These are phyloP conservation scores for Candida cerambycidarum DNA, from an alignment of 805 yeast genomes.

Conservation along the genomic window DNA sequence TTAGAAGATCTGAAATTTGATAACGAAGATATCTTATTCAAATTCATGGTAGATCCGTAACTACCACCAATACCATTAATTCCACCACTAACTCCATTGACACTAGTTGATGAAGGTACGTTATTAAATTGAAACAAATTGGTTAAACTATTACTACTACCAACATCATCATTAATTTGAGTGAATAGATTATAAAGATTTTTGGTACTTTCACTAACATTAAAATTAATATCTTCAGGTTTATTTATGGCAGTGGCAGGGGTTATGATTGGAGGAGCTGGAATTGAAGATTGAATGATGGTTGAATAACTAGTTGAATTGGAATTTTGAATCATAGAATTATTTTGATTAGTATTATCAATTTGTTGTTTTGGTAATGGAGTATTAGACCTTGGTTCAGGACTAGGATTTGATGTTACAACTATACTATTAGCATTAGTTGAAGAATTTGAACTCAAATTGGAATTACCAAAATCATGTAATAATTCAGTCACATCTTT, in stretches of 20 bases:
- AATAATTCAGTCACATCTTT: slow-evolving; percentile 14
- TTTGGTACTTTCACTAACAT: slow-evolving; percentile 29
- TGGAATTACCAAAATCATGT: slow-evolving; percentile 17
- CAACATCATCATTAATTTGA: slow-evolving; percentile 25
- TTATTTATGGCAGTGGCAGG: slow-evolving; percentile 11
- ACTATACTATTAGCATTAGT: slow-evolving; percentile 14
- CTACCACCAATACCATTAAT: slow-evolving; percentile 5
- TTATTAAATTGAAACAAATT: slow-evolving; percentile 25
- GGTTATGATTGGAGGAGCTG: slow-evolving; percentile 16
- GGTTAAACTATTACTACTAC: slow-evolving; percentile 20
- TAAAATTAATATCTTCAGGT: slow-evolving; percentile 15
- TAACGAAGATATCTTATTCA: slow-evolving; percentile 13
- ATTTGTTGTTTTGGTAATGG: not conserved
- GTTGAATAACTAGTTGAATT: slow-evolving; percentile 15
- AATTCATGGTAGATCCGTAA: slow-evolving; percentile 11
- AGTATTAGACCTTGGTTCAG: slow-evolving; percentile 12
- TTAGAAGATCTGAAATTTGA: slow-evolving; percentile 14
- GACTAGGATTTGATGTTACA: slow-evolving; percentile 14
- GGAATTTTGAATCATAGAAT: slow-evolving; percentile 9
- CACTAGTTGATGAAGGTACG: slow-evolving; percentile 1
- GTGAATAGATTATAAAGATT: slow-evolving; percentile 30
- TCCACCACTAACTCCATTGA: slow-evolving; percentile 1
- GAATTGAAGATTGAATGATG: slow-evolving; percentile 11
- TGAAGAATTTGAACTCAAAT: slow-evolving; percentile 15
- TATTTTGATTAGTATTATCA: not conserved